These are phyloP conservation scores for Angomonas ambiguus DNA, from an alignment of 208 protist species.

Conservation along the genomic window DNA sequence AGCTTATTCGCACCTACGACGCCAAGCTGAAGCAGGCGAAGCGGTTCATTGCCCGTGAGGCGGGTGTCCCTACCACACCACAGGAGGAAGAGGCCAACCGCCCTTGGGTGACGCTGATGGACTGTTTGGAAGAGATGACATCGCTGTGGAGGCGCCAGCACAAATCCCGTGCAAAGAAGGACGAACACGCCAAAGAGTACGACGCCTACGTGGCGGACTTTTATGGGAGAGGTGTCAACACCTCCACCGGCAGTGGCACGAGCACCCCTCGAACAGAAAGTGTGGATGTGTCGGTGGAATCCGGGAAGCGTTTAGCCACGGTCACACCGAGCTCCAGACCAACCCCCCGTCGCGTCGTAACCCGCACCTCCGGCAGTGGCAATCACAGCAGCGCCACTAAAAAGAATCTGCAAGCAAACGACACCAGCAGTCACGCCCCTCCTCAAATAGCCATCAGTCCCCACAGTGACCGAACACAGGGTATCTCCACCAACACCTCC, in stretches of 20 bases:
- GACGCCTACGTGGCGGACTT: conserved; percentile 11
- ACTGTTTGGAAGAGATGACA: conserved; percentile 64
- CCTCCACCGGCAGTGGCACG: conserved; percentile 10
- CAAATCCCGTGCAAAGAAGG: conserved; percentile 9
- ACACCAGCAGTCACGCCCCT: not conserved
- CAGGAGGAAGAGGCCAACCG: conserved; percentile 40
- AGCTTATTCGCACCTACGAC: conserved; percentile 26
- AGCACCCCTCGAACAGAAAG: conserved; percentile 17
- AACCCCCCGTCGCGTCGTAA: conserved; percentile 63
- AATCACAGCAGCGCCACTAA: conserved; percentile 14
- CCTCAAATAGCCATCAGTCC: conserved; percentile 45
- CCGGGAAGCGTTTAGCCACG: conserved; percentile 10
- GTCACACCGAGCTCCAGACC: conserved; percentile 75
- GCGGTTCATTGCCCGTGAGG: conserved; percentile 25
- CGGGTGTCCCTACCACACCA: conserved; percentile 25
- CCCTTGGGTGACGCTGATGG: conserved; percentile 65
- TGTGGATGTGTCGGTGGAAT: conserved; percentile 14
- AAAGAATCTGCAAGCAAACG: not conserved
- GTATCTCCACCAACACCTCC: conserved; percentile 39
- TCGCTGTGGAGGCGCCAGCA: conserved; percentile 42
- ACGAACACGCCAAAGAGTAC: conserved; percentile 4
- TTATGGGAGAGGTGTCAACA: not conserved
- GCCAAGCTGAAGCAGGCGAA: conserved; percentile 28
- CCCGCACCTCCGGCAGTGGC: conserved; percentile 35
- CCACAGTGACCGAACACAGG: conserved; percentile 41